phyloP scores from a whole-genome alignment of 2,329 filamentous ascomycete genomes.

The Cercospora zeina region DNA sequence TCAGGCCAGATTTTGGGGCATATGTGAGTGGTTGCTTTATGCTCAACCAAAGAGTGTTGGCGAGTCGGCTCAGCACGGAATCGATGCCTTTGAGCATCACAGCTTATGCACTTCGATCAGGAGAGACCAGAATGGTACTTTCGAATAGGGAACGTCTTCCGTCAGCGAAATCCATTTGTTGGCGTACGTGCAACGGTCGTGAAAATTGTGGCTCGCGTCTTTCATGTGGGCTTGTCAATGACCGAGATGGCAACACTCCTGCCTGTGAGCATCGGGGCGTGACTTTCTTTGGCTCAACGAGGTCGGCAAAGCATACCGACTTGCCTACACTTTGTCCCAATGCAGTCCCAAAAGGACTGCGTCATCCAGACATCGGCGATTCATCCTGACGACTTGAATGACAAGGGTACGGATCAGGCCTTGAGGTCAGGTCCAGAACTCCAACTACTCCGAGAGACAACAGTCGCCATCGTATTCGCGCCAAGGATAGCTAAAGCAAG shows the following conservation, averaged over 20 bases:
- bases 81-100: neutral
- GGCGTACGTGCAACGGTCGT: no score
- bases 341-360: no score
- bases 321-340: no score
- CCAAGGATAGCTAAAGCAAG: neutral
- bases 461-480: neutral
- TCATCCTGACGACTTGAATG: neutral
- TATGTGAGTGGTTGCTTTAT: neutral
- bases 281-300: no score
- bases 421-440: neutral
- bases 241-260: no score
- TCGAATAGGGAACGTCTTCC: neutral
- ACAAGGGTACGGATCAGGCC: neutral
- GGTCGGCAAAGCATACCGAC: no score
- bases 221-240: no score
- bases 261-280: no score
- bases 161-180: no score
- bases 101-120: neutral
- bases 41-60: neutral
- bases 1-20: neutral
- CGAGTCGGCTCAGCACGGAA: neutral
- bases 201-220: no score
- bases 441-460: neutral
- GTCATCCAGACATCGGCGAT: no score
- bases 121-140: neutral